These are phyloP conservation scores for Entelexis paramagnoliae DNA, from an alignment of 1,139 yeast genomes.

Conservation along the genomic window DNA sequence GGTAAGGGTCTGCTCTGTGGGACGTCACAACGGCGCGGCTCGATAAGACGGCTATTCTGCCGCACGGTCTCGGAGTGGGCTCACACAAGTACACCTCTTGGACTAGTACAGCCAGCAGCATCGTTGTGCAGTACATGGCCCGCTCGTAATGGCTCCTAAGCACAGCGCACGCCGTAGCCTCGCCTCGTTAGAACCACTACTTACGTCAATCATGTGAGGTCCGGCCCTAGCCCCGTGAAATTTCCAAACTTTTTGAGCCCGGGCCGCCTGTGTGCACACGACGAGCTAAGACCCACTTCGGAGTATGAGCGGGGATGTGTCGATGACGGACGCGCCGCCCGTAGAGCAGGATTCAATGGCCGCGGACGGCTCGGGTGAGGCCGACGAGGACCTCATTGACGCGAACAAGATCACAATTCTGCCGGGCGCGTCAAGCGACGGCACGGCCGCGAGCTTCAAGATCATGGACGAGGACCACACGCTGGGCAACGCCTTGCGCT, in stretches of 20 bases:
- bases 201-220: neutral
- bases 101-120: too few species aligned
- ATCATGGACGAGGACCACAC: conserved; percentile 89
- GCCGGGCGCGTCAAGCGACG: conserved; percentile 92
- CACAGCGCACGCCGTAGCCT: too few species aligned
- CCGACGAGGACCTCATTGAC: conserved; percentile 5
- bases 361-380: conserved; percentile 4
- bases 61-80: too few species aligned
- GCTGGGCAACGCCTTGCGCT: conserved; percentile 83
- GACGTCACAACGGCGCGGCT: neutral
- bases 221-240: neutral
- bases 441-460: conserved; percentile 91
- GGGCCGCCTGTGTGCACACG: neutral
- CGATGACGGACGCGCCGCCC: conserved; percentile 19
- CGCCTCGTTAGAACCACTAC: too few species aligned
- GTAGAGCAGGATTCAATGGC: neutral
- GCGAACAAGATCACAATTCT: conserved; percentile 31
- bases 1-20: neutral
- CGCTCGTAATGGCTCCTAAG: too few species aligned
- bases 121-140: too few species aligned
- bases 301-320: conserved; percentile 22
- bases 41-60: too few species aligned
- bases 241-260: conserved; percentile 1
- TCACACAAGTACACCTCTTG: too few species aligned
- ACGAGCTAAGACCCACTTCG: too few species aligned